Percentiles rank a stretch among this genome's conserved stretches.
phyloP scores from a whole-genome alignment of 2,329 filamentous ascomycete genomes.

The Diaporthe citri region DNA sequence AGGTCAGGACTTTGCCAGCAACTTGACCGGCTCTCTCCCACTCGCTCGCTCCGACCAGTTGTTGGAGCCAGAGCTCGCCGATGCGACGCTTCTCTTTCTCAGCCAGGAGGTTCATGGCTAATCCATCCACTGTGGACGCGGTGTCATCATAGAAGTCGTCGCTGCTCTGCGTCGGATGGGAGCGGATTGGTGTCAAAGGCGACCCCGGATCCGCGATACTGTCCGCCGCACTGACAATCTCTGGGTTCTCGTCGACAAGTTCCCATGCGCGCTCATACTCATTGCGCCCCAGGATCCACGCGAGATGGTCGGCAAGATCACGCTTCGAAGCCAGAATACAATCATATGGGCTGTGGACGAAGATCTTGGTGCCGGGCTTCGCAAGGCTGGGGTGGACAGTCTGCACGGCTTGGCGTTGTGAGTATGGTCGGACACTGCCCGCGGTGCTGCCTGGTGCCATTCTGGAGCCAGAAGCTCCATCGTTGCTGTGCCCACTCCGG shows the following conservation, averaged over 20 bases:
- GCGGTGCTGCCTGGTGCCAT: conserved; percentile 51
- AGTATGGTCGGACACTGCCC: conserved; percentile 48
- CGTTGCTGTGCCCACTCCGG: conserved; percentile 70
- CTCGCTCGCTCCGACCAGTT: conserved; percentile 79
- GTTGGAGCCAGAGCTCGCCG: conserved; percentile 92
- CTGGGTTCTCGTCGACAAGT: conserved; percentile 88
- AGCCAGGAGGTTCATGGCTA: conserved; percentile 73
- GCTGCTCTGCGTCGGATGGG: conserved; percentile 48
- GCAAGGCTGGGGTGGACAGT: conserved; percentile 66
- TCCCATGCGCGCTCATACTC: conserved; percentile 91
- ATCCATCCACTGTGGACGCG: conserved; percentile 72
- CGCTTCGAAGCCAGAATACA: conserved; percentile 93
- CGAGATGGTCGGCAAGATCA: conserved; percentile 85
- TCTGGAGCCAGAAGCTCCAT: conserved; percentile 66
- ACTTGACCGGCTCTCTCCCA: conserved; percentile 85
- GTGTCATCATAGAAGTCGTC: conserved; percentile 83
- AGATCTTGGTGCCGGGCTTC: conserved; percentile 77
- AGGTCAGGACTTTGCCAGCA: conserved; percentile 85
- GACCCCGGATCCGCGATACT: conserved; percentile 52
- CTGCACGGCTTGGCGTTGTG: conserved; percentile 46
- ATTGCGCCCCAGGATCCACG: conserved; percentile 86
- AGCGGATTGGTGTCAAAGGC: conserved; percentile 52
- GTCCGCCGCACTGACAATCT: conserved; percentile 67
- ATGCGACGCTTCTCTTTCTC: conserved; percentile 92
- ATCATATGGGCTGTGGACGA: conserved; percentile 96